Evolutionary conservation across 495 filamentous ascomycete species (phyloP).

Genomic region (Tuber calosporum): DNA sequence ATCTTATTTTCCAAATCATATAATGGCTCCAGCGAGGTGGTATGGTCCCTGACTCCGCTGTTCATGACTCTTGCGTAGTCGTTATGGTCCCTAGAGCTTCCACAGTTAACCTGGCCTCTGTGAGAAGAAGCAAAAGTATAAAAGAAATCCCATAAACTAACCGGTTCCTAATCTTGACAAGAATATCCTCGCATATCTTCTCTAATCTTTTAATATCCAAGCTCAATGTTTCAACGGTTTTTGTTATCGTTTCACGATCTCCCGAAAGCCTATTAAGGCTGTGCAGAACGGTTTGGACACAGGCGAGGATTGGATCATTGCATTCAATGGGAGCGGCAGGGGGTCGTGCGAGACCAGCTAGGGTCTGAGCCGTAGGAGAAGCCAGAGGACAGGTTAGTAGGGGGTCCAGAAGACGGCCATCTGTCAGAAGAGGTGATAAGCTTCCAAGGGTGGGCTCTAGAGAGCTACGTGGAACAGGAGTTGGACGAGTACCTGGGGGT

Average conservation of each 20-base stretch:
- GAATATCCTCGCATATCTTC: background rate
- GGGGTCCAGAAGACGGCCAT: background rate
- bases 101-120: background rate
- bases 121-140: background rate
- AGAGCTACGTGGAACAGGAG: background rate
- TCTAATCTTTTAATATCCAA: background rate
- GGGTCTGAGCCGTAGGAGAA: background rate
- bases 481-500: background rate
- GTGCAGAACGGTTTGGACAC: background rate
- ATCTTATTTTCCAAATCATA: background rate
- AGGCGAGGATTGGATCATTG: background rate
- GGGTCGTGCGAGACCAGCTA: background rate
- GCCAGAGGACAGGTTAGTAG: background rate
- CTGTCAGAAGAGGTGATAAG: background rate
- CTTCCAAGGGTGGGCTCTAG: background rate
- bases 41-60: background rate
- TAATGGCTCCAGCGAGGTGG: background rate
- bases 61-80: background rate
- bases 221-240: background rate
- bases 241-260: background rate
- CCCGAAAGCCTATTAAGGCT: background rate
- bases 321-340: background rate
- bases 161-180: background rate
- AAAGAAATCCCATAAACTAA: background rate
- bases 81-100: background rate